Conservation (phyloP, 768 basidiomycete genomes). For the Lactifluus rugatus region DNA sequence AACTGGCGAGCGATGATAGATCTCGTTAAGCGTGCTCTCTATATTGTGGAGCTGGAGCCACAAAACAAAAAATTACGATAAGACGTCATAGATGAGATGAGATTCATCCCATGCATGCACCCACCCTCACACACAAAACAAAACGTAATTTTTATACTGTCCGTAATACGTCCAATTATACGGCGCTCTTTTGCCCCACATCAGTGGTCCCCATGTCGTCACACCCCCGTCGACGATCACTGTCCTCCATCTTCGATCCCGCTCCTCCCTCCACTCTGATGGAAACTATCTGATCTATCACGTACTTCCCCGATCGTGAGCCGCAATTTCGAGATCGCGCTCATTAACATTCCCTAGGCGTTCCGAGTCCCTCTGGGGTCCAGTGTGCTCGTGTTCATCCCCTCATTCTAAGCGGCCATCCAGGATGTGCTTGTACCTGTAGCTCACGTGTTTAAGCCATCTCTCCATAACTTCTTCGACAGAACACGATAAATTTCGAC, state of each 20-base stretch:
- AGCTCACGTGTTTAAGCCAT: neutral
- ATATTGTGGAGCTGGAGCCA: neutral
- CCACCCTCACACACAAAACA: too few species aligned
- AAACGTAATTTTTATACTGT: neutral
- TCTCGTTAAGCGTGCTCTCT: neutral
- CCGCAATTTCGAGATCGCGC: neutral
- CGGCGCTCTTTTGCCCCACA: neutral
- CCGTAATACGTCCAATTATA: neutral
- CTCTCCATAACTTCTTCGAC: neutral
- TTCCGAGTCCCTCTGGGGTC: too few species aligned
- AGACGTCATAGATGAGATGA: conserved; percentile 8
- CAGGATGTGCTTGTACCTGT: neutral
- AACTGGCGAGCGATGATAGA: neutral
- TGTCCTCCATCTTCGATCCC: too few species aligned
- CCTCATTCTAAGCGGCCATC: too few species aligned
- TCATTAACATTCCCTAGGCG: neutral
- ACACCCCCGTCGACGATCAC: conserved; percentile 2
- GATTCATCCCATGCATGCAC: neutral
- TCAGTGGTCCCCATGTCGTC: conserved; percentile 5
- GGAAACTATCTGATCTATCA: too few species aligned
- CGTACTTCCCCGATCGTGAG: neutral
- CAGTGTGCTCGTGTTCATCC: too few species aligned
- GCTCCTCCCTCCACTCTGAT: too few species aligned
- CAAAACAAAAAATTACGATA: too few species aligned
- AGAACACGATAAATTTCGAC: neutral